Evolutionary conservation across 2,329 filamentous ascomycete species (phyloP).

Genomic region (Tricladium varicosporioides): DNA sequence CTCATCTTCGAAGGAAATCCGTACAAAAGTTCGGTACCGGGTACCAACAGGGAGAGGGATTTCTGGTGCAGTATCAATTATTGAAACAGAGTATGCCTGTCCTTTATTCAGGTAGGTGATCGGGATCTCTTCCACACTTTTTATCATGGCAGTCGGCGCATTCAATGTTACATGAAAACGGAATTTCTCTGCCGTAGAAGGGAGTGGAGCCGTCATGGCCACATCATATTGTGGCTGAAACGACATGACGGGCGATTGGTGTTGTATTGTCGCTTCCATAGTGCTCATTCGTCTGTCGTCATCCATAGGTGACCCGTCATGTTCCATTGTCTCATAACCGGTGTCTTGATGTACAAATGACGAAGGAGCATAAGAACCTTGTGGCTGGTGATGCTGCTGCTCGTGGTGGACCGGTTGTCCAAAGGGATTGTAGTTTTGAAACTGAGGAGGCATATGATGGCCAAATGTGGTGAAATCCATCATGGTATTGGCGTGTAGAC

Average conservation of each 20-base stretch:
- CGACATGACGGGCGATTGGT: conserved; percentile 57
- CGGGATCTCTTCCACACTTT: conserved; percentile 83
- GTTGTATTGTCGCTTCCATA: conserved; percentile 60
- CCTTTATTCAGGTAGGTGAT: conserved; percentile 99
- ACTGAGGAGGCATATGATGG: conserved; percentile 53
- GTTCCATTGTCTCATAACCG: conserved; percentile 75
- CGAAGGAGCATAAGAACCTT: conserved; percentile 67
- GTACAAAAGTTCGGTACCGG: conserved; percentile 84
- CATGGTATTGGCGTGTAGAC: conserved; percentile 57
- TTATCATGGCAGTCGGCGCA: conserved; percentile 95
- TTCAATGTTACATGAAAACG: conserved; percentile 88
- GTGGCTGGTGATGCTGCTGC: conserved; percentile 41
- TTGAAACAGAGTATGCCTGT: conserved; percentile 84
- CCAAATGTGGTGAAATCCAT: conserved; percentile 67
- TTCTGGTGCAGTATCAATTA: conserved; percentile 72
- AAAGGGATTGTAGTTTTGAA: conserved; percentile 71
- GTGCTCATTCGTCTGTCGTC: conserved; percentile 53
- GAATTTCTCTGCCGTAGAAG: conserved; percentile 66
- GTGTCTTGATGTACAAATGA: conserved; percentile 79
- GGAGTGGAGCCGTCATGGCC: conserved; percentile 46
- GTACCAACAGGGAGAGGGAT: conserved; percentile 57
- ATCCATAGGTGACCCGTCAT: conserved; percentile 68
- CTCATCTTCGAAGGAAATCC: conserved; percentile 97
- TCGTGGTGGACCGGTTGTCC: conserved; percentile 48
- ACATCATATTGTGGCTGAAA: conserved; percentile 53